Evolutionary conservation across 2,329 filamentous ascomycete species (phyloP).

Genomic region (Aspergillus quadricinctus): DNA sequence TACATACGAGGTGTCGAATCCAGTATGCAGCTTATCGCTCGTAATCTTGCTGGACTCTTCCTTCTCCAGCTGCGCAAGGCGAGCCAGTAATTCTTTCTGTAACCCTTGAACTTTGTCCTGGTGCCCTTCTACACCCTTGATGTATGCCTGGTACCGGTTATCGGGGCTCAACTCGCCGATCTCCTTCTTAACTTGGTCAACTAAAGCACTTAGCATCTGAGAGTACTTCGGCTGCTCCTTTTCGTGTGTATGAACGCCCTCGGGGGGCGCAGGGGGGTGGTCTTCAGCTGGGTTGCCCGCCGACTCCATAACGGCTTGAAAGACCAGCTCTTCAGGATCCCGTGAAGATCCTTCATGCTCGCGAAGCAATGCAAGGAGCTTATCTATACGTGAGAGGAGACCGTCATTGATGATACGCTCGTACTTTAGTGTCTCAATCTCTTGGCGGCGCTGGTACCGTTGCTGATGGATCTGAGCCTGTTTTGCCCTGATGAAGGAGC

Average conservation of each 20-base stretch:
- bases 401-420: slow-evolving; percentile 88
- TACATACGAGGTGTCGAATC: slow-evolving; percentile 84
- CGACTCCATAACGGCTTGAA: slow-evolving; percentile 82
- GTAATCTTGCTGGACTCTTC: slow-evolving; percentile 89
- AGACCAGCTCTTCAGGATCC: slow-evolving; percentile 76
- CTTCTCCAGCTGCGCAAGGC: slow-evolving; percentile 76
- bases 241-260: slow-evolving; percentile 71
- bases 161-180: slow-evolving; percentile 69
- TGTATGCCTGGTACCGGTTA: slow-evolving; percentile 68
- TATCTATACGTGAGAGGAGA: slow-evolving; percentile 76
- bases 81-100: slow-evolving; percentile 68
- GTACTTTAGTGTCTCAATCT: slow-evolving; percentile 89
- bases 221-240: slow-evolving; percentile 79
- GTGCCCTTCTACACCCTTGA: slow-evolving; percentile 73
- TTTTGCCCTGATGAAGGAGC: slow-evolving; percentile 96
- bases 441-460: slow-evolving; percentile 74
- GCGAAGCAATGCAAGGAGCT: slow-evolving; percentile 69
- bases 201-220: slow-evolving; percentile 95
- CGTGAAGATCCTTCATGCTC: slow-evolving; percentile 63
- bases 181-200: slow-evolving; percentile 87
- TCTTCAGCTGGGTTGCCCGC: slow-evolving; percentile 67
- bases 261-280: slow-evolving; percentile 69
- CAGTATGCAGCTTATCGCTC: slow-evolving; percentile 80
- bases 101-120: slow-evolving; percentile 71
- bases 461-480: slow-evolving; percentile 95